Evolutionary conservation across 768 basidiomycete genomes (phyloP), one percentile per base, ranked within the genome.

Genomic region (Cystobasidiopsis lactophilus): DNA sequence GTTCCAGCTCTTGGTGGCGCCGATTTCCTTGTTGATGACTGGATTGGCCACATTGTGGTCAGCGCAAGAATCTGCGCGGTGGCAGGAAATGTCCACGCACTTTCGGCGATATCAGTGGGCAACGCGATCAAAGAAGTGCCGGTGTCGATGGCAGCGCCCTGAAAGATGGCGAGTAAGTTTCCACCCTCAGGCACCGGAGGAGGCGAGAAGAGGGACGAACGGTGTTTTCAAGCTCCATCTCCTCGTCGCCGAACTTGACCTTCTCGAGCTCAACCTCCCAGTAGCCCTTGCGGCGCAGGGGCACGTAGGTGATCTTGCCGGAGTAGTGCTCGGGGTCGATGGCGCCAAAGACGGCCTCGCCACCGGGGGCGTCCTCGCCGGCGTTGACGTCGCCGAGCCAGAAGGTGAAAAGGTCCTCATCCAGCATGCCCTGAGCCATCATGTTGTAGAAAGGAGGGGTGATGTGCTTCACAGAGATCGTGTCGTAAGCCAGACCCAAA

Each of bases 391-490:
- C 70, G 30, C 91, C 89, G 31, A 98, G 57, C 50, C 85, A 81
- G 82, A 98, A 96, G 23, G 91, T 78, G 69, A 98, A 95, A 38
- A 96, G 79, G 19, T 82, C 80, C 18, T 75, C 69, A 60, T 88
- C 83, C 55, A 98, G 67, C 43, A 96, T 75, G 26, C 72, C 73
- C 60, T 86, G 73, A 65, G 81, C 69, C 60, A 96, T 71, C 85
- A 96, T 83, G 65, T 72, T 78, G 69, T 93, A 95, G 70, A 96
- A 91, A 0, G 93, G 89, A 39, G 93, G 93, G 3, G 76, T 73
- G 59, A 96, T 82, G 59, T 76, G 75, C 68, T 93, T 88, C 59
- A 98, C 93, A 2, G 85, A 75, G 62, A 98, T 96, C 47, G 85
- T 91, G 68, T 96, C 78, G 64, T 93, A 98, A 10, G 68, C 93